Evolutionary conservation across 164 flowering plant species (phyloP).

Genomic region (Kalanchoe fedtschenkoi): DNA sequence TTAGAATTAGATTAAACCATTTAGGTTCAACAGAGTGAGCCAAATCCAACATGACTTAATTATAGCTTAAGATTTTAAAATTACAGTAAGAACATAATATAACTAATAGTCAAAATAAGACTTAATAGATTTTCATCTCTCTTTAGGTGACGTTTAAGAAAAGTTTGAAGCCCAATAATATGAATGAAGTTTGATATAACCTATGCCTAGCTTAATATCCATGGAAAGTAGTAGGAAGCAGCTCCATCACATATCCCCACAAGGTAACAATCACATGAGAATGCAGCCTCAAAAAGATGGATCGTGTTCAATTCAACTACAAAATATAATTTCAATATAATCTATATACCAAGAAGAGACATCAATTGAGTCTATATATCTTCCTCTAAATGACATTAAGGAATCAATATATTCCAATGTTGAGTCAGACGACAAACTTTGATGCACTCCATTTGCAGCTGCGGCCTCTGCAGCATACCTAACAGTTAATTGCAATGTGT

Average conservation of each 20-base stretch:
- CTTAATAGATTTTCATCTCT: too few relatives aligned
- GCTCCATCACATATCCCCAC: too few relatives aligned
- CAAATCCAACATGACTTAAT: too few relatives aligned
- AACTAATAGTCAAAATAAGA: too few relatives aligned
- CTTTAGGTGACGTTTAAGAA: too few relatives aligned
- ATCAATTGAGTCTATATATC: background rate
- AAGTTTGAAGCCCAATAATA: too few relatives aligned
- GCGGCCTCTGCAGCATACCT: background rate
- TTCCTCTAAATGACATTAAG: background rate
- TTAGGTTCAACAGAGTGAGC: too few relatives aligned
- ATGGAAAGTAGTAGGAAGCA: background rate
- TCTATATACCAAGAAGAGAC: background rate
- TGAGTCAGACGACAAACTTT: background rate
- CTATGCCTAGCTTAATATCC: conserved; percentile 2
- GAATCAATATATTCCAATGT: background rate
- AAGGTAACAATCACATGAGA: background rate
- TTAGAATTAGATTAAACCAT: too few relatives aligned
- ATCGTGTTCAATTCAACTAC: background rate
- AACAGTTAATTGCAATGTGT: background rate
- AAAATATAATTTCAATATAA: background rate
- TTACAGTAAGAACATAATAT: too few relatives aligned
- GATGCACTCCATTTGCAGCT: background rate
- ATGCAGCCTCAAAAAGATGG: background rate
- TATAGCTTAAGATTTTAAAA: too few relatives aligned
- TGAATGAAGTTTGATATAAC: background rate